Evolutionary conservation across 768 basidiomycete genomes (phyloP).

Genomic region (Lactarius psammicola): DNA sequence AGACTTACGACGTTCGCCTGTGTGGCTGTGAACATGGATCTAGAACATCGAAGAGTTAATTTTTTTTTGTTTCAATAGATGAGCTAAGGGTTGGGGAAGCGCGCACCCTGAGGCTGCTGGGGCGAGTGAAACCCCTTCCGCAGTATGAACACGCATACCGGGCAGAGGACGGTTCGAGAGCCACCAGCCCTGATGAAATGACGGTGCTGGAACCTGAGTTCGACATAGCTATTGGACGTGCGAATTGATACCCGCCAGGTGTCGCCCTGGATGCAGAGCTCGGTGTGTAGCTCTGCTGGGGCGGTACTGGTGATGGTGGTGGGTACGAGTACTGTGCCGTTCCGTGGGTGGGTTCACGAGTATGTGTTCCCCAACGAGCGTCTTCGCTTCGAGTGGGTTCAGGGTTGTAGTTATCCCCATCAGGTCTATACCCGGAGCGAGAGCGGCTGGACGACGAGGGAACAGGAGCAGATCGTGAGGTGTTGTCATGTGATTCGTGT

Average conservation of each 20-base stretch:
- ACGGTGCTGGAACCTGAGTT: constrained; percentile 3
- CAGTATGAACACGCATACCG: constrained; percentile 80
- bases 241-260: constrained; percentile 12
- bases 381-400: neutral
- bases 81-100: neutral
- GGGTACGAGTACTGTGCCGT: constrained; percentile 12
- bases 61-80: constrained; percentile 9
- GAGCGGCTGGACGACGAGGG: neutral
- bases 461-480: constrained; percentile 1
- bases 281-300: constrained; percentile 9
- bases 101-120: constrained; percentile 74
- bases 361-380: neutral
- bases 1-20: constrained; percentile 77
- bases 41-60: constrained; percentile 33
- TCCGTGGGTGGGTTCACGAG: neutral
- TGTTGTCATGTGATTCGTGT: constrained; percentile 8
- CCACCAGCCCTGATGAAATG: constrained; percentile 17
- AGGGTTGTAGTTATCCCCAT: constrained; percentile 6
- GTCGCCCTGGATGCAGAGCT: constrained; percentile 11
- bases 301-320: constrained; percentile 5
- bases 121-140: constrained; percentile 77
- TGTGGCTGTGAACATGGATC: constrained; percentile 85
- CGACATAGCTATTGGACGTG: constrained; percentile 12
- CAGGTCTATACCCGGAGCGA: constrained; percentile 9
- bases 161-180: constrained; percentile 36